Conservation (phyloP, 1,284 basidiomycete species). For the Ceratobasidium sp. region DNA sequence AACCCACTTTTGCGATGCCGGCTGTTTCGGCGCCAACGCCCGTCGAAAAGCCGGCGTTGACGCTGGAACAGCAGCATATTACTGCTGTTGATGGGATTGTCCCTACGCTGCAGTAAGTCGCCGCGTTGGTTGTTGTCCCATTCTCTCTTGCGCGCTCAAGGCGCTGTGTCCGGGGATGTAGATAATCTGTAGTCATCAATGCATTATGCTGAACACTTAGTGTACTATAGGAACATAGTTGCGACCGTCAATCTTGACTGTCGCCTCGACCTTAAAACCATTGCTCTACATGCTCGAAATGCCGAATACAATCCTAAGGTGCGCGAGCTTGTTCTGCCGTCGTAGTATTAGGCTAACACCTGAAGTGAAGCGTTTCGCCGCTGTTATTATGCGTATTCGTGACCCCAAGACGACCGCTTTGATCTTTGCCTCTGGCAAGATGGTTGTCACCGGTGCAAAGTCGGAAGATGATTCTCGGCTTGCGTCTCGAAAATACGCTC, state of each 20-base stretch:
- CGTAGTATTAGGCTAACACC: slow-evolving; percentile 60
- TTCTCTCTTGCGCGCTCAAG: slow-evolving; percentile 42
- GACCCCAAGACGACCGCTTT: slow-evolving; percentile 99
- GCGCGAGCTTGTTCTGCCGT: slow-evolving; percentile 60
- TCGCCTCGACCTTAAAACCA: slow-evolving; percentile 97
- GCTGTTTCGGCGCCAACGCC: slow-evolving; percentile 49
- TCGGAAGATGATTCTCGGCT: slow-evolving; percentile 97
- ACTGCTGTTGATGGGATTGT: slow-evolving; percentile 96
- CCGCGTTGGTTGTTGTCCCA: slow-evolving; percentile 16
- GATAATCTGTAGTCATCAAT: slow-evolving; percentile 41
- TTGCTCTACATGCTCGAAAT: slow-evolving; percentile 97
- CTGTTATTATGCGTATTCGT: slow-evolving; percentile 99
- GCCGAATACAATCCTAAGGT: slow-evolving; percentile 99
- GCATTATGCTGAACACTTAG: slow-evolving; percentile 32
- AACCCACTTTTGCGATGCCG: slow-evolving; percentile 43
- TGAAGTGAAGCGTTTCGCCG: slow-evolving; percentile 93
- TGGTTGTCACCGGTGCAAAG: slow-evolving; percentile 99
- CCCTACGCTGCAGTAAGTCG: slow-evolving; percentile 84
- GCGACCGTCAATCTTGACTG: slow-evolving; percentile 99
- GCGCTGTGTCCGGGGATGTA: slow-evolving; percentile 38
- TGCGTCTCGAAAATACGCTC: slow-evolving; percentile 98
- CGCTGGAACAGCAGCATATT: slow-evolving; percentile 90
- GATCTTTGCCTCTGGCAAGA: slow-evolving; percentile 99
- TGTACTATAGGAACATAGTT: slow-evolving; percentile 84
- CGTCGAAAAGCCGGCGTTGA: slow-evolving; percentile 64